phyloP scores from a whole-genome alignment of 805 yeast species.

The Starmerella floricola region DNA sequence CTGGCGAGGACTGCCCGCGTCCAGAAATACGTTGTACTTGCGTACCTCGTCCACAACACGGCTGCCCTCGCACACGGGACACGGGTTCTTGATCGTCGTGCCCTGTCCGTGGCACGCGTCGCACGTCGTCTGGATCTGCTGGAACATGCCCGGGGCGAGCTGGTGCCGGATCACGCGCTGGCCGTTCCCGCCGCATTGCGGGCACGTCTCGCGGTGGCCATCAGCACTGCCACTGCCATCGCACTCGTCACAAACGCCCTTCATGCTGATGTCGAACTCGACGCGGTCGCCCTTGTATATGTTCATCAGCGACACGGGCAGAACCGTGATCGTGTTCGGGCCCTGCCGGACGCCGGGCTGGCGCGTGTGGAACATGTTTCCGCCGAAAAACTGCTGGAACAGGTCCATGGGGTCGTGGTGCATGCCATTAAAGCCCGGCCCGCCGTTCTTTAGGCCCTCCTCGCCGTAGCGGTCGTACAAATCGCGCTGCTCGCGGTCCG shows the following conservation, averaged over 20 bases:
- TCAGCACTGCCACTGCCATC: conserved; percentile 79
- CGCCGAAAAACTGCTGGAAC: conserved; percentile 53
- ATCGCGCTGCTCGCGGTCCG: conserved; percentile 54
- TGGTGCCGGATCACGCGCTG: conserved; percentile 52
- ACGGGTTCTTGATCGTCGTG: conserved; percentile 46
- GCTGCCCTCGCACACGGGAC: conserved; percentile 58
- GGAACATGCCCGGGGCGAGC: conserved; percentile 83
- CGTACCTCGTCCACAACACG: conserved; percentile 49
- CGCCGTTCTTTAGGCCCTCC: conserved; percentile 45
- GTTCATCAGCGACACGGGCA: conserved; percentile 49
- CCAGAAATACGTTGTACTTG: conserved; percentile 47
- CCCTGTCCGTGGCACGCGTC: conserved; percentile 75
- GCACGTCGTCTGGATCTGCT: conserved; percentile 69
- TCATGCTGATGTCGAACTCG: conserved; percentile 53
- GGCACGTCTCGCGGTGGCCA: conserved; percentile 54
- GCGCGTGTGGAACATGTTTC: conserved; percentile 17
- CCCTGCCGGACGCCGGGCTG: conserved; percentile 36
- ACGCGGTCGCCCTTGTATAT: conserved; percentile 57
- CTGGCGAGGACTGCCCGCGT: conserved; percentile 58
- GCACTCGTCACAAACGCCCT: conserved; percentile 65
- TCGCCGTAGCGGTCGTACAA: conserved; percentile 69
- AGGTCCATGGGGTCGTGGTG: conserved; percentile 45
- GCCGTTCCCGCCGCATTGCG: conserved; percentile 66
- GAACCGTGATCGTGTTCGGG: conserved; percentile 43
- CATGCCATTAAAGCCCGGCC: conserved; percentile 22